Evolutionary conservation across 805 yeast genomes (phyloP).

Genomic region (Metschnikowia aberdeeniae): DNA sequence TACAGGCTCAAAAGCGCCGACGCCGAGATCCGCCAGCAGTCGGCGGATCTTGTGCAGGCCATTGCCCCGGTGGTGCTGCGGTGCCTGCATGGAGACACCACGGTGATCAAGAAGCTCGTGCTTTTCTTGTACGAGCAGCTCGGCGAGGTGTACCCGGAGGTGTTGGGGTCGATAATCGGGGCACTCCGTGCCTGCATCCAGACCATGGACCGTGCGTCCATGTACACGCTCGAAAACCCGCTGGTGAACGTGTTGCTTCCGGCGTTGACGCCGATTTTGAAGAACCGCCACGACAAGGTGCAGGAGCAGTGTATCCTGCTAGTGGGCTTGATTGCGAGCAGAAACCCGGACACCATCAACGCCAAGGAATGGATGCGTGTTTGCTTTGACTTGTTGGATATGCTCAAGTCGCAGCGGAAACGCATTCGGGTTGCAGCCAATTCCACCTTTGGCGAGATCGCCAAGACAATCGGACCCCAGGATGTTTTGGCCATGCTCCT

Average conservation of each 20-base stretch:
- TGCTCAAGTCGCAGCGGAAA: conserved; percentile 77
- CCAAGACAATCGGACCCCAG: conserved; percentile 92
- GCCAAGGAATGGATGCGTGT: conserved; percentile 98
- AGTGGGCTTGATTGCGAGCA: conserved; percentile 77
- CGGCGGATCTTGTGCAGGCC: conserved; percentile 70
- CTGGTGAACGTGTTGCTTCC: conserved; percentile 81
- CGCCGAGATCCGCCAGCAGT: conserved; percentile 73
- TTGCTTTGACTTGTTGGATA: conserved; percentile 83
- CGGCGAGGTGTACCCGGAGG: conserved; percentile 95
- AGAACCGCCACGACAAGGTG: conserved; percentile 86
- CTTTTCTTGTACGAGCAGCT: conserved; percentile 81
- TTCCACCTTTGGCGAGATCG: conserved; percentile 84
- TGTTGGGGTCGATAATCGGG: conserved; percentile 75
- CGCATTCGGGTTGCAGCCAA: conserved; percentile 81
- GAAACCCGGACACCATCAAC: conserved; percentile 75
- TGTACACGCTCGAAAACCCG: conserved; percentile 56
- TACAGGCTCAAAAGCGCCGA: conserved; percentile 69
- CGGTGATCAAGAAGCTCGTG: conserved; percentile 61
- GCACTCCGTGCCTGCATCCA: conserved; percentile 64
- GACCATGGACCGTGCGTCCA: conserved; percentile 51
- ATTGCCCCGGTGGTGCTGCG: conserved; percentile 62
- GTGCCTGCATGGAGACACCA: conserved; percentile 55
- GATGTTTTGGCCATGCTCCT: conserved; percentile 83
- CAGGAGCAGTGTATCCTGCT: conserved; percentile 77
- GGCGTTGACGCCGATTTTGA: conserved; percentile 83